Evolutionary conservation across 495 filamentous ascomycete genomes (phyloP), one percentile per base, ranked within the genome.

Genomic region (Parathielavia hyrcaniae): DNA sequence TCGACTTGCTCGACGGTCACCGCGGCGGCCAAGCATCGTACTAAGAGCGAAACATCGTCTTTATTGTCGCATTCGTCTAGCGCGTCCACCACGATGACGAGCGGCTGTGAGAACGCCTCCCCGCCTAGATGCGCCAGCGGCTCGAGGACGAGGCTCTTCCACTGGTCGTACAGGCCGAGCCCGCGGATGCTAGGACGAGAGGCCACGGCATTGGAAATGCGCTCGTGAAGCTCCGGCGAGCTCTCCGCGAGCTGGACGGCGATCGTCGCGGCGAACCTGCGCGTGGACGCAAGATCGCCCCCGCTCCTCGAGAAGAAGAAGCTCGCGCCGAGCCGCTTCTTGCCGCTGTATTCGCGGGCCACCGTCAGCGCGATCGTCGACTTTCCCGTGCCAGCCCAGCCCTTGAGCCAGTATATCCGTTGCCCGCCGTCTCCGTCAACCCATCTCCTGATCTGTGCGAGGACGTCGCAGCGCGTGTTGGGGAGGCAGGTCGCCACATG

Each of bases 391-490:
- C 40, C 40, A 4, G 40, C 40, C 40, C 13, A 19, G 3, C 40
- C 40, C 40, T 43, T 43, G 17, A 43, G 40, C 40, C 40, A 43
- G 40, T 43, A 43, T 43, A 43, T 43, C 16, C n/a, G 40, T 43
- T 20, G 14, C 16, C 20, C 20, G 44, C 22, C 44, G 22, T 13
- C 22, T 26, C 44, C 44, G 20, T 46, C 20, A n/a, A 22, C 44
- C 44, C 44, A 46, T 46, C 44, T 46, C 44, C 44, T 23, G 44
- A 46, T 46, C 40, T 43, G 44, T 26, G 44, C 22, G 20, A 46
- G 44, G 44, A 46, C 44, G 44, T 46, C 22, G 44, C 44, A 11
- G 44, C 44, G 44, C 19, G 44, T 26, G 20, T 46, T 26, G 2
- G 20, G 44, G 44, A 46, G 44, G 10, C 44, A 46, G 10, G 20